Base-by-base conservation (phyloP, 1,284 basidiomycete genomes). In the Moniliophthora roreri region DNA sequence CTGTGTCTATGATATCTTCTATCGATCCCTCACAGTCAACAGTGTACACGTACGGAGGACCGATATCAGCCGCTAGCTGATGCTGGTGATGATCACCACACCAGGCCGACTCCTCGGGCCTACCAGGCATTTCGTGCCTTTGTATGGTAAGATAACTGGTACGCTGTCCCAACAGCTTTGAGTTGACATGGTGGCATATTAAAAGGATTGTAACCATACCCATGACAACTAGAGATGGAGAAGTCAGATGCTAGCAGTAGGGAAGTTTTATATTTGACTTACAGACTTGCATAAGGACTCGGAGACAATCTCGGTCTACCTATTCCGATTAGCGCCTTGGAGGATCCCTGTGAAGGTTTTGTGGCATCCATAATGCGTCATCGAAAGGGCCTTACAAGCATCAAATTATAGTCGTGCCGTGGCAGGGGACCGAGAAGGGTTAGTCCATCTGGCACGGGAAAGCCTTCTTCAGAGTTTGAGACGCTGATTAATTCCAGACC, bases 1-100 rank as follows among this genome's bases (percentile, higher is more conserved):
- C 36, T 11, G 50, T 51, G 4, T 36, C 32, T 6, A 51, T 24
- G 28, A 51, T 51, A n/a, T 44, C 50, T 7, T 51, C 50, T 8
- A 44, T 44, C 16, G 50, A 41, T 16, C 50, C 50, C 21, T 51
- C 26, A 20, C 7, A 11, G 35, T 51, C 32, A 20, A 52, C 35
- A 32, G 44, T 52, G 21, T 38, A 52, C 10, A 52, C 51, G 38
- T 47, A 52, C 11, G 51, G 51, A 16, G 42, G 41, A 26, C 51
- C 51, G 11, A 52, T 21, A 10, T 24, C 23, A 5, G 51, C 28
- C 16, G 51, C 51, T 16, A 35, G 35, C 18, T 34, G 42, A 28
- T 52, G 51, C 18, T 52, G 51, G 24, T 52, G 51, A 36, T 42
- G 15, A 28, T 37, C 24, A 4, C 51, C 51, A 37, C 51, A 52